Evolutionary conservation across 345 rosid genomes (phyloP).

Genomic region (Limnanthes douglasii): DNA sequence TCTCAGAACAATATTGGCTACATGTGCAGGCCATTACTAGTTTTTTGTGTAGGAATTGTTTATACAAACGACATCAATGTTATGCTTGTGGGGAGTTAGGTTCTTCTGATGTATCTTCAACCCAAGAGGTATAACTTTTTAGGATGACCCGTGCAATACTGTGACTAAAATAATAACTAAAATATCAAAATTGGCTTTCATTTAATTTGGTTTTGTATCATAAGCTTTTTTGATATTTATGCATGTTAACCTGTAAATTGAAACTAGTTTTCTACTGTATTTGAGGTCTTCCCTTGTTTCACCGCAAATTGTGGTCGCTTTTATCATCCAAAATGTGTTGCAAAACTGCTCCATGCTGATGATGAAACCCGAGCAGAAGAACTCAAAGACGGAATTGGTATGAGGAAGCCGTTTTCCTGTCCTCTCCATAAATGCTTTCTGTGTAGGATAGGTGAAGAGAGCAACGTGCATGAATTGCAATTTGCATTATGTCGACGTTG

Average conservation of each 20-base stretch:
- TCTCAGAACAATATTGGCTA: slow-evolving; percentile 8
- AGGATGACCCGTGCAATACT: too few relatives aligned
- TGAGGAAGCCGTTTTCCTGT: slow-evolving; percentile 41
- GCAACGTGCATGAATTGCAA: slow-evolving; percentile 22
- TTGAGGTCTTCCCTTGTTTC: slow-evolving; percentile 51
- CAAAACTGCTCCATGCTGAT: slow-evolving; percentile 26
- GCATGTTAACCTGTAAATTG: background rate
- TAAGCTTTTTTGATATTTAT: background rate
- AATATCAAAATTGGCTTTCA: too few relatives aligned
- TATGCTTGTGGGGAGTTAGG: slow-evolving; percentile 58
- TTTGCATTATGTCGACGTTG: slow-evolving; percentile 70
- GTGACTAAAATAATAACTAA: too few relatives aligned
- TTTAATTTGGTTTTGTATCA: too few relatives aligned
- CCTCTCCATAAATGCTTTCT: slow-evolving; percentile 46
- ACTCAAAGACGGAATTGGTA: slow-evolving; percentile 21
- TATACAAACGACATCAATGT: slow-evolving; percentile 45
- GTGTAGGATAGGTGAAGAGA: slow-evolving; percentile 36
- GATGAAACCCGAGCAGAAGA: slow-evolving; percentile 22
- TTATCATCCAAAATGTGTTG: slow-evolving; percentile 56
- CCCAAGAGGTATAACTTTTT: slow-evolving; percentile 33
- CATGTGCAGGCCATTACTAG: slow-evolving; percentile 27
- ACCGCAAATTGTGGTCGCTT: slow-evolving; percentile 59
- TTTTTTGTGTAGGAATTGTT: slow-evolving; percentile 43
- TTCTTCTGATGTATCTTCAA: slow-evolving; percentile 27
- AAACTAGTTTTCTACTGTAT: slow-evolving; percentile 2